Evolutionary conservation across 106 monocot genomes (phyloP), one percentile per base, ranked within the genome.

Genomic region (Narthecium ossifragum): DNA sequence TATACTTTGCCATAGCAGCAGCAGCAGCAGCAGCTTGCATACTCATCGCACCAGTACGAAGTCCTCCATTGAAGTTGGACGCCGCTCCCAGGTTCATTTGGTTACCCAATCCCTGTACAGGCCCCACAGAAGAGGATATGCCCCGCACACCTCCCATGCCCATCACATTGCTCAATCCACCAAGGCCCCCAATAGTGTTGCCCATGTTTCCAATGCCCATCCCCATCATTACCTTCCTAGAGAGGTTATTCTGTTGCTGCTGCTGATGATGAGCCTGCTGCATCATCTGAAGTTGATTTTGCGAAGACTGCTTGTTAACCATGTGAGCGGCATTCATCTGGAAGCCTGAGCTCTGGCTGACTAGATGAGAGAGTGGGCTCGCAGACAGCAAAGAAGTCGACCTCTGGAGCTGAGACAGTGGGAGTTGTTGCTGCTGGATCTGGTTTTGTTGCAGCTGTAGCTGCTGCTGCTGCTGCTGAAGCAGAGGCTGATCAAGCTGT

Each of bases 221-320:
- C 13, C 76, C 84, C 78, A 88, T 80, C 89, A 94, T 80, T 49
- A 74, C 22, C 41, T 90, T 96, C 70, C 80, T 77, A 0, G 85
- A 68, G 7, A 82, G 67, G 20, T 80, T 82, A 21, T 45, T 61
- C 17, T 74, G 72, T 24, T 76, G 72, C 34, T 70, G 72, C 53
- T 76, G 76, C 30, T 64, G 55, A 31, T 62, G 73, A 22, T 78
- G 77, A 5, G 64, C 77, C 31, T 76, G 82, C 34, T 85, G 86
- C 54, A 75, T 9, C 57, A 80, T 71, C 61, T 93, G 93, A 18
- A 82, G 62, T 62, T 88, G 88, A 8, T 88, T 12, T 6, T 70
- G 34, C 13, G 55, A 40, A 8, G 77, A 21, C 64, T 89, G 80
- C 31, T 55, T 78, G 65, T 62, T 80, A 18, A 67, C 66, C 72